Conservation (phyloP, 2,329 filamentous ascomycete genomes). For the Ophiognomonia clavigignenti-juglandacearum region DNA sequence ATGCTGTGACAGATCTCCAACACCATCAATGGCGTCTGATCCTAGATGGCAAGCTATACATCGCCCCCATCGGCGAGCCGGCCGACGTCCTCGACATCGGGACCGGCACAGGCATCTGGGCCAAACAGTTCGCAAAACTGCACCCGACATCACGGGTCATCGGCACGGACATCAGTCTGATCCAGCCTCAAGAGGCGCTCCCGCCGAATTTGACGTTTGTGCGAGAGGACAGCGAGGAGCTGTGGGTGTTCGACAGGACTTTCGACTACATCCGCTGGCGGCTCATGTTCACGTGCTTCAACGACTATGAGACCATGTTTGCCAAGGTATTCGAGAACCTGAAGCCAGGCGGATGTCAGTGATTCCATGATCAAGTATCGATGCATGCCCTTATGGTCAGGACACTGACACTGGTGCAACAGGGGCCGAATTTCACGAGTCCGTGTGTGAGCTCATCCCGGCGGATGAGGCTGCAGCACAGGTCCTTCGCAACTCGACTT, state of each 20-base stretch:
- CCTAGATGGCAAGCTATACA: neutral
- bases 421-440: slow-evolving; percentile 10
- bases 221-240: slow-evolving; percentile 6
- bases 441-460: slow-evolving; percentile 1
- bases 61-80: neutral
- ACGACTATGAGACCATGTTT: slow-evolving; percentile 2
- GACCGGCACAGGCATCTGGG: slow-evolving; percentile 10
- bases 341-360: slow-evolving; percentile 9
- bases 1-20: slow-evolving; percentile 10
- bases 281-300: slow-evolving; percentile 4
- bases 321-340: neutral
- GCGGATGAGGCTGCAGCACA: neutral
- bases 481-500: neutral
- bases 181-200: slow-evolving; percentile 12
- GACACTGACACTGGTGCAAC: neutral
- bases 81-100: slow-evolving; percentile 7
- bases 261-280: slow-evolving; percentile 11
- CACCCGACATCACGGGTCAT: slow-evolving; percentile 9
- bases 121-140: slow-evolving; percentile 5
- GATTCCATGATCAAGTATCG: neutral
- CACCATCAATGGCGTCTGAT: slow-evolving; percentile 5
- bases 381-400: slow-evolving; percentile 37
- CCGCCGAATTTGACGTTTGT: slow-evolving; percentile 4
- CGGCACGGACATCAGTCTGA: slow-evolving; percentile 19
- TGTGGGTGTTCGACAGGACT: slow-evolving; percentile 6